Evolutionary conservation across 2,329 filamentous ascomycete species (phyloP).

Genomic region (Lecanosticta acicola): DNA sequence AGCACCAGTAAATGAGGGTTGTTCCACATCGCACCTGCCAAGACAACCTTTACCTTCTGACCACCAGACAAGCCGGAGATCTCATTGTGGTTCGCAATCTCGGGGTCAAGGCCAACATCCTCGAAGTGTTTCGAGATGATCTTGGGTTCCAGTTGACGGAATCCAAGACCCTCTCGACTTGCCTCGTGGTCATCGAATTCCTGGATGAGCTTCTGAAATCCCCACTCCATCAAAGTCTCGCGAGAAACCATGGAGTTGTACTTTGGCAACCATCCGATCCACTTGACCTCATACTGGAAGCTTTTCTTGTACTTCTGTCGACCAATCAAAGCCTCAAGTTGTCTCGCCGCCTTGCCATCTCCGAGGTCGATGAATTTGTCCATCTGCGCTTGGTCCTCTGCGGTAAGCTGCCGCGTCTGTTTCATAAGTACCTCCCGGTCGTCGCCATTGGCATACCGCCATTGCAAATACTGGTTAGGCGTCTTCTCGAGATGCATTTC

Average conservation of each 20-base stretch:
- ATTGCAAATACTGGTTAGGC: slow-evolving; percentile 96
- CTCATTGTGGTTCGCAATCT: slow-evolving; percentile 98
- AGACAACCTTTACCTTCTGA: slow-evolving; percentile 98
- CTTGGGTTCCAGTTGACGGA: slow-evolving; percentile 85
- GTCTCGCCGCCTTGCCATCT: slow-evolving; percentile 70
- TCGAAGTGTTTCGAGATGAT: slow-evolving; percentile 98
- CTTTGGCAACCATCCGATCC: slow-evolving; percentile 82
- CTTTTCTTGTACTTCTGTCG: slow-evolving; percentile 99
- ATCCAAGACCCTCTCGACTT: slow-evolving; percentile 95
- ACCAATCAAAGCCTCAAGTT: slow-evolving; percentile 85
- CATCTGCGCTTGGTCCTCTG: slow-evolving; percentile 82
- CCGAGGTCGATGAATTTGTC: slow-evolving; percentile 80
- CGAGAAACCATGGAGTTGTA: slow-evolving; percentile 88
- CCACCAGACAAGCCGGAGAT: slow-evolving; percentile 93
- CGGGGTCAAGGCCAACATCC: slow-evolving; percentile 89
- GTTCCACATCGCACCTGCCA: slow-evolving; percentile 70
- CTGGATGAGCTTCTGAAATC: slow-evolving; percentile 89
- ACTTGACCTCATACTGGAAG: slow-evolving; percentile 98
- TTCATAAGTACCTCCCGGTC: slow-evolving; percentile 97
- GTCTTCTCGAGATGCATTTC: slow-evolving; percentile 99
- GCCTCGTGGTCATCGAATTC: slow-evolving; percentile 99
- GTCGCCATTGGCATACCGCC: slow-evolving; percentile 95
- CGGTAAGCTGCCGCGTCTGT: slow-evolving; percentile 85
- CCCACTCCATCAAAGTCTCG: slow-evolving; percentile 78
- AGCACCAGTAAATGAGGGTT: slow-evolving; percentile 96